Conservation (phyloP, 768 basidiomycete genomes). For the Peribolospora baueri region DNA sequence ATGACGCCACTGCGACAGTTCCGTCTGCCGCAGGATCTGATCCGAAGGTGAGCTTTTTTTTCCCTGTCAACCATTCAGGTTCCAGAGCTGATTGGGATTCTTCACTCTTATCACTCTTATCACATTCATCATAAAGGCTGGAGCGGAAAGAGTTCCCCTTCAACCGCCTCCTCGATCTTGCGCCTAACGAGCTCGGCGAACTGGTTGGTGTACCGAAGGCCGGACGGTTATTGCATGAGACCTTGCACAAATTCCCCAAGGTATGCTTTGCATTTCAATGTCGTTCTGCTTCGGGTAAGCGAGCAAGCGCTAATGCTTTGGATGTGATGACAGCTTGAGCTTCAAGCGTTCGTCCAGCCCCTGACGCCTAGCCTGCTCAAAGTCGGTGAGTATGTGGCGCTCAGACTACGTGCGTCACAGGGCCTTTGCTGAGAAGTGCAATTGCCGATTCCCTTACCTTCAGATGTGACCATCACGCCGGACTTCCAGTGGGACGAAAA, state of each 20-base stretch:
- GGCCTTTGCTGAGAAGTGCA: too few species aligned
- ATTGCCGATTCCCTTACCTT: too few species aligned
- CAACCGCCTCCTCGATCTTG: constrained; percentile 87
- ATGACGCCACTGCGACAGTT: constrained; percentile 97
- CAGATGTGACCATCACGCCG: constrained; percentile 65
- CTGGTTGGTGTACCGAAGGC: constrained; percentile 82
- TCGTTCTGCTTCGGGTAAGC: constrained; percentile 44
- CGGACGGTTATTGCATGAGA: constrained; percentile 66
- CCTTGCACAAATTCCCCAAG: constrained; percentile 92
- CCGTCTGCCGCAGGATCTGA: constrained; percentile 37
- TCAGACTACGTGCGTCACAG: too few species aligned
- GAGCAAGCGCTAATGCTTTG: constrained; percentile 88
- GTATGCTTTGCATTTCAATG: constrained; percentile 34
- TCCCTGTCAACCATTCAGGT: too few species aligned
- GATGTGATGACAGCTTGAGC: neutral
- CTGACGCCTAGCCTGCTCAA: constrained; percentile 80
- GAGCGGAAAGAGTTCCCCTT: constrained; percentile 98
- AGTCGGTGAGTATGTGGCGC: constrained; percentile 25
- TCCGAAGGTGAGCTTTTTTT: constrained; percentile 21
- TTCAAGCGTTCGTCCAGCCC: constrained; percentile 89
- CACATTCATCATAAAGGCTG: constrained; percentile 33
- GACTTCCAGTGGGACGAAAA: constrained; percentile 98
- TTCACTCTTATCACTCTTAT: too few species aligned
- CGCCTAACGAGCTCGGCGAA: constrained; percentile 64
- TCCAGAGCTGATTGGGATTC: too few species aligned